A percentile compares a stretch with the other conserved stretches of the same genome.
Conservation (phyloP, 371 early-diverging fungal genomes). For the Rhizopus delemar region DNA sequence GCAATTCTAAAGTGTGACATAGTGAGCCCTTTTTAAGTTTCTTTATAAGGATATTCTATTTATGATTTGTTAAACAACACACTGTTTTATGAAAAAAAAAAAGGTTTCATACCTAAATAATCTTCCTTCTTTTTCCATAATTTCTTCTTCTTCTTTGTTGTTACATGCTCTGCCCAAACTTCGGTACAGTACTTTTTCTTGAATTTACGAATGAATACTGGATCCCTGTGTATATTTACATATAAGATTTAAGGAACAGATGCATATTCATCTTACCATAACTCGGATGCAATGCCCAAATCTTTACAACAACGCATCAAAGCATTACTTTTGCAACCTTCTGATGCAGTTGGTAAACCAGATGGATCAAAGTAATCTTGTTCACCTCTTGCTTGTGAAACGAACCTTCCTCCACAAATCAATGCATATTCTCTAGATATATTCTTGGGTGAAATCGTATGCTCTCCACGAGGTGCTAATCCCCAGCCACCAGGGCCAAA, state of each 20-base stretch:
- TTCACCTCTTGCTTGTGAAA: constrained; percentile 94
- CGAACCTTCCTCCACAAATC: constrained; percentile 80
- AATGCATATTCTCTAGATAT: constrained; percentile 93
- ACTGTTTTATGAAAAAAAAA: too few relatives aligned
- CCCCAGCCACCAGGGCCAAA: constrained; percentile 97
- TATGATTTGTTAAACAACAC: neutral
- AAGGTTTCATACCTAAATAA: constrained; percentile 45
- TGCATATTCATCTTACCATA: constrained; percentile 63
- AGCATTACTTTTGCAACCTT: constrained; percentile 94
- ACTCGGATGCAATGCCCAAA: constrained; percentile 89
- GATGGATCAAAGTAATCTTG: constrained; percentile 83
- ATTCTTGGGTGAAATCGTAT: constrained; percentile 74
- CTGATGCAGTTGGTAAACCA: constrained; percentile 83
- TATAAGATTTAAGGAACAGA: too few relatives aligned
- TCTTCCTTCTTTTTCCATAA: constrained; percentile 86
- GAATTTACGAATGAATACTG: constrained; percentile 81
- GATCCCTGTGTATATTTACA: constrained; percentile 61
- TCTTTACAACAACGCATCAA: constrained; percentile 98
- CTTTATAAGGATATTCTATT: constrained; percentile 46
- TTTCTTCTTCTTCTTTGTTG: constrained; percentile 71
- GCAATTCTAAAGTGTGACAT: too few relatives aligned
- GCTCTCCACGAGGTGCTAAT: constrained; percentile 89
- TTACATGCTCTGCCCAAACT: constrained; percentile 75
- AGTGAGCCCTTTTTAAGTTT: constrained; percentile 18
- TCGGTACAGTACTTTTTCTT: constrained; percentile 80